Evolutionary conservation across 345 rosid genomes (phyloP).

Genomic region (Capsella bursapastoris): DNA sequence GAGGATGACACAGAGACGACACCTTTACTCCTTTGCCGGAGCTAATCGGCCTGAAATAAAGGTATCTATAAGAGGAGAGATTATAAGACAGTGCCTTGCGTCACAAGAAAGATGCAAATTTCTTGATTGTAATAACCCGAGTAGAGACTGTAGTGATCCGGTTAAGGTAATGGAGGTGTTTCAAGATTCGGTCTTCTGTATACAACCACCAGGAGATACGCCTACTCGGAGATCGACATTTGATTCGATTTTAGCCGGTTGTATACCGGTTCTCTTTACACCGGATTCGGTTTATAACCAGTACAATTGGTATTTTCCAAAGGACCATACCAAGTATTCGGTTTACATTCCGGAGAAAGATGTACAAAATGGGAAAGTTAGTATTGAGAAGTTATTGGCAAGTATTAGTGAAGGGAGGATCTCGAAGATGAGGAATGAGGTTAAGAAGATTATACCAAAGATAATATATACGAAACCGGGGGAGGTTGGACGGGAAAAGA

Average conservation of each 20-base stretch:
- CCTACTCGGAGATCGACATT: constrained; percentile 57
- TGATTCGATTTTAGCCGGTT: constrained; percentile 60
- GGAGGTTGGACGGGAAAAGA: constrained; percentile 10
- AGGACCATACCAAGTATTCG: constrained; percentile 49
- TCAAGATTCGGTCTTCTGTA: constrained; percentile 52
- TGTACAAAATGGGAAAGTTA: constrained; percentile 28
- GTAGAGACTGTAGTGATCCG: constrained; percentile 43
- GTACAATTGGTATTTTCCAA: constrained; percentile 59
- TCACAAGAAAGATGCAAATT: constrained; percentile 44
- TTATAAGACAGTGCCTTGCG: constrained; percentile 51
- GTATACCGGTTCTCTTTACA: constrained; percentile 64
- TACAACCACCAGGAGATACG: constrained; percentile 71
- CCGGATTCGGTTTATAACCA: constrained; percentile 52
- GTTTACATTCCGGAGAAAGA: constrained; percentile 45
- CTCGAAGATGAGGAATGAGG: constrained; percentile 50
- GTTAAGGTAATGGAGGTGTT: constrained; percentile 49
- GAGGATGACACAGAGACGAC: constrained; percentile 30
- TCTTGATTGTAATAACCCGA: constrained; percentile 44
- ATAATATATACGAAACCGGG: constrained; percentile 50
- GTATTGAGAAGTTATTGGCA: constrained; percentile 34
- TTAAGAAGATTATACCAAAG: constrained; percentile 54
- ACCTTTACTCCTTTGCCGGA: constrained; percentile 47
- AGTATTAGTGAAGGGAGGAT: constrained; percentile 26
- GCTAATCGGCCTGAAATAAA: constrained; percentile 36
- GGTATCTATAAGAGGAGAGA: constrained; percentile 49